Evolutionary conservation across 1,284 basidiomycete genomes (phyloP).

Genomic region (Coniferiporia weirii): DNA sequence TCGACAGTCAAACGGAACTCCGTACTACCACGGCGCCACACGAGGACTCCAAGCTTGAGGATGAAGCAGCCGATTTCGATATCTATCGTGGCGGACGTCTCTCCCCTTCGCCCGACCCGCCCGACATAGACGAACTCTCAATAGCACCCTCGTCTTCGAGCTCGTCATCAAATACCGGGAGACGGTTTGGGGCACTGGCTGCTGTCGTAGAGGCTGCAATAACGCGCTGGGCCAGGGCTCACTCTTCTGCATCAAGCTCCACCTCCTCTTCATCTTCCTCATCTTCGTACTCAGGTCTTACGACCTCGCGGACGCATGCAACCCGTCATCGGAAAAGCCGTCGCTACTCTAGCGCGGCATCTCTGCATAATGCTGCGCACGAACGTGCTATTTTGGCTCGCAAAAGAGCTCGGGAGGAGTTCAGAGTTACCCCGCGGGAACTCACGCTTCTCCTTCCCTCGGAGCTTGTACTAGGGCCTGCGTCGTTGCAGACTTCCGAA

Average conservation of each 20-base stretch:
- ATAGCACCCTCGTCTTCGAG: conserved; percentile 34
- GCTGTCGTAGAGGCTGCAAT: conserved; percentile 43
- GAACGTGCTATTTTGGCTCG: conserved; percentile 54
- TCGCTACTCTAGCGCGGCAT: conserved; percentile 37
- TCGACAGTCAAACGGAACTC: background rate
- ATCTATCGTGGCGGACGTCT: conserved; percentile 58
- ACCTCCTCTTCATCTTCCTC: conserved; percentile 41
- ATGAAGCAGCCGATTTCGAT: conserved; percentile 30
- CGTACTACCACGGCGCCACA: background rate
- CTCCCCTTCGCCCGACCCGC: conserved; percentile 28
- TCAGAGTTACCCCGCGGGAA: conserved; percentile 53
- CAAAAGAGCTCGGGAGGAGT: conserved; percentile 55
- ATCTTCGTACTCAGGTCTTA: conserved; percentile 34
- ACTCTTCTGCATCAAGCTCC: conserved; percentile 41
- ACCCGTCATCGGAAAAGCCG: conserved; percentile 38
- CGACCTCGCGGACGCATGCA: conserved; percentile 35
- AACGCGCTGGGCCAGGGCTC: conserved; percentile 40
- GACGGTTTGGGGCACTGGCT: conserved; percentile 37
- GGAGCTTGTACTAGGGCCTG: conserved; percentile 26
- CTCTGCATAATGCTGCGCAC: conserved; percentile 45
- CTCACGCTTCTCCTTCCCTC: conserved; percentile 61
- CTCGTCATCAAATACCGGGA: conserved; percentile 29
- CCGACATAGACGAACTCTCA: conserved; percentile 23
- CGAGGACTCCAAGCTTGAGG: background rate
- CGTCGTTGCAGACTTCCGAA: conserved; percentile 3